These are phyloP conservation scores for Pythium pyrilobum DNA, from an alignment of 352 stramenopile species.

Conservation along the genomic window DNA sequence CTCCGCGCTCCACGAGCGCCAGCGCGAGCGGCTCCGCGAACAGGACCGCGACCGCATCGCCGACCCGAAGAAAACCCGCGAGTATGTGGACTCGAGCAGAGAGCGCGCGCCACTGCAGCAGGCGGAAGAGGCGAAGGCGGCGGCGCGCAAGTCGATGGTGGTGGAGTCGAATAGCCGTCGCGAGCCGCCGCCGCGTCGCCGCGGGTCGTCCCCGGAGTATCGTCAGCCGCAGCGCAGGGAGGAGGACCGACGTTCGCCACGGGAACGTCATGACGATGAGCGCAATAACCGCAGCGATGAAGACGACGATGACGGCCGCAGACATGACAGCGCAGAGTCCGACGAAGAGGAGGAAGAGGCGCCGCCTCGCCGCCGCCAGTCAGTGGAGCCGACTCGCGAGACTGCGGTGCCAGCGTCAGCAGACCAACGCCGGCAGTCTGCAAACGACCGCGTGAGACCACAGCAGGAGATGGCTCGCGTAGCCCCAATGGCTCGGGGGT, in stretches of 20 bases:
- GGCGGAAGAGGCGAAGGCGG: conserved; percentile 5
- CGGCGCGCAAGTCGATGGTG: not conserved
- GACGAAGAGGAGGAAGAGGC: not conserved
- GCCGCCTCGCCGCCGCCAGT: conserved; percentile 5
- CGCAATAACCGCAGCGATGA: conserved; percentile 2
- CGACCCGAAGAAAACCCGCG: conserved; percentile 17
- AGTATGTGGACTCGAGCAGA: not conserved
- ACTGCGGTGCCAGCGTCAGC: conserved; percentile 2
- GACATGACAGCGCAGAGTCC: not conserved
- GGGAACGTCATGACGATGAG: not conserved
- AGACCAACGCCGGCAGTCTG: not conserved
- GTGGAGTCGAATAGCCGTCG: not conserved
- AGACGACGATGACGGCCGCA: not conserved
- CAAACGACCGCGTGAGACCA: not conserved
- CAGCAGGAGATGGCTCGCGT: not conserved
- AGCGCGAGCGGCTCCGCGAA: conserved; percentile 9
- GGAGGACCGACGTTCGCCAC: not conserved
- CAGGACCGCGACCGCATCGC: conserved; percentile 28
- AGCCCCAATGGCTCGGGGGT: not conserved
- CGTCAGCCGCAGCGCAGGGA: not conserved
- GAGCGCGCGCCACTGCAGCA: not conserved
- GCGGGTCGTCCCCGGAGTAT: conserved; percentile 13
- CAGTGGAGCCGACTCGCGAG: not conserved
- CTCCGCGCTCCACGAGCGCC: conserved; percentile 2
- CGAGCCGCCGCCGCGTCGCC: not conserved